Conservation (phyloP, 2,329 filamentous ascomycete genomes). For the Seiridium unicorne region DNA sequence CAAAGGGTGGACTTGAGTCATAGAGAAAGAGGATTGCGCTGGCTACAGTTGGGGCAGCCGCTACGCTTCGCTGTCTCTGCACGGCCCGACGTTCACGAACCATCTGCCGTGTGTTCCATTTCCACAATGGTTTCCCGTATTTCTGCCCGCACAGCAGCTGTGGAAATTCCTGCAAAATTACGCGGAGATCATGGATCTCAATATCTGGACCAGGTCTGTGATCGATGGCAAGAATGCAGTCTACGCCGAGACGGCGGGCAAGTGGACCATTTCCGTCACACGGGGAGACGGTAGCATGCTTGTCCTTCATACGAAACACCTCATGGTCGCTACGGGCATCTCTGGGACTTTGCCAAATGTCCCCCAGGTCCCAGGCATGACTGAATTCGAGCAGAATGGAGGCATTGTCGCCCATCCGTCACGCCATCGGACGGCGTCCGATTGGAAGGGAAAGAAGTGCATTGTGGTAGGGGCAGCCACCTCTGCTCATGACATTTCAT, state of each 20-base stretch:
- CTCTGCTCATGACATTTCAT: neutral
- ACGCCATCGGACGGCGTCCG: neutral
- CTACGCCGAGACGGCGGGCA: neutral
- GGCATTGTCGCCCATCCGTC: neutral
- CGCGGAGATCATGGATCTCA: neutral
- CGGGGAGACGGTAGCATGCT: neutral
- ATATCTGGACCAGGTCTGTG: neutral
- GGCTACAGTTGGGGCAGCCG: neutral
- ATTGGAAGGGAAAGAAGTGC: neutral
- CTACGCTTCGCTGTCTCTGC: neutral
- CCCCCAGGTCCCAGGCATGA: neutral
- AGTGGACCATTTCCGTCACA: neutral
- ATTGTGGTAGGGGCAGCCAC: neutral
- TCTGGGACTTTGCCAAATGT: neutral
- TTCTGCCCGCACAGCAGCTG: neutral
- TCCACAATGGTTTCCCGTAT: neutral
- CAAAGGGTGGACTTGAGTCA: neutral
- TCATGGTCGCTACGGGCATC: neutral
- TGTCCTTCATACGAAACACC: neutral
- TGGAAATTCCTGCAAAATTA: neutral
- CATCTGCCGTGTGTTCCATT: neutral
- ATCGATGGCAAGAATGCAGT: neutral
- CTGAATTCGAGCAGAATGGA: neutral
- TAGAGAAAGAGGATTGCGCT: neutral
- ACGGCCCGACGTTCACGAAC: neutral